Base-by-base conservation (phyloP, 2,329 filamentous ascomycete genomes). In the Penicillium sp. region DNA sequence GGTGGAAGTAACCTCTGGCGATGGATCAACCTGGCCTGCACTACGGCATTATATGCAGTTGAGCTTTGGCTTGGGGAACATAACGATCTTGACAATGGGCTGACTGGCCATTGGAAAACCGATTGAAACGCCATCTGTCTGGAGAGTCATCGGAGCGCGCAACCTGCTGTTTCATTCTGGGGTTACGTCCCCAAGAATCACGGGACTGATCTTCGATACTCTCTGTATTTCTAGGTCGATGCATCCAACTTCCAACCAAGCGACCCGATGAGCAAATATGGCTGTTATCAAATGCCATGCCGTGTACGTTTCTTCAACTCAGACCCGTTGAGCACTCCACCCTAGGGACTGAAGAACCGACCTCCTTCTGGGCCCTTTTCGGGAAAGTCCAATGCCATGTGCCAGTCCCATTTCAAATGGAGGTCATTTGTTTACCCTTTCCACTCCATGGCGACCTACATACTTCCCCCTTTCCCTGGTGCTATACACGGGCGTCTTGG, bases 21-120 rank as follows among this genome's bases (percentile, higher is more conserved):
- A 54, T 98, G 95, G 95, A 85, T 95, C 66, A 99, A 99, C 67
- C 83, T 98, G 43, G 90, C 88, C 6, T 87, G 88, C 50, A 97
- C 93, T 0, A 96, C 98, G 89, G 84, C 84, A 7, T 78, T 98
- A 16, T 99, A 99, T 72, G 89, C 92, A 3, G 82, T 98, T 44
- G 95, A 99, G 76, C 79, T 98, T 53, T 93, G 93, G 69, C 84
- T 98, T 11, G 91, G 92, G 23, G 89, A 89, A 63, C 71, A 77
- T 53, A 75, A 80, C 54, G 91, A 96, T 69, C 84, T 91, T 49
- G 91, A 96, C 67, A 83, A 85, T 31, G 82, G 85, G 29, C 75
- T 92, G 56, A 87, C 87, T 3, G 86, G 85, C 39, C 93, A 98
- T 75, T 98, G 93, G 93, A 98, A 98, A 80, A 89, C 88, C 23